These are phyloP conservation scores for Samsoniella hepiali DNA, from an alignment of 2,329 filamentous ascomycete genomes.

Conservation along the genomic window DNA sequence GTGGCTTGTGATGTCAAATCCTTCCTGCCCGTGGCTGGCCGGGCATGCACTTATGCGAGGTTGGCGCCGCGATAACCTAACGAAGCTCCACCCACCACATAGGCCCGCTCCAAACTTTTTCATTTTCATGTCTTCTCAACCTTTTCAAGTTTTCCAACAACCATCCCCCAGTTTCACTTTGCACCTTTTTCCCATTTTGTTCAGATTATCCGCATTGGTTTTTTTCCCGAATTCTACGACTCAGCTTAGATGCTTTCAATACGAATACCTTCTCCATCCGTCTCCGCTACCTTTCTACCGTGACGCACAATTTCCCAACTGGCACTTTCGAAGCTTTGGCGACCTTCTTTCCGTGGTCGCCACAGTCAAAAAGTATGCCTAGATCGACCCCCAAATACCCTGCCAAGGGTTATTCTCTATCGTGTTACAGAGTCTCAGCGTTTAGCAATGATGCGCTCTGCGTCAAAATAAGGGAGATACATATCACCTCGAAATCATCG, in stretches of 20 bases:
- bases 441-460: constrained; percentile 73
- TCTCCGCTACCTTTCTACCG: background rate
- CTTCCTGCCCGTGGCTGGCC: background rate
- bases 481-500: constrained; percentile 30
- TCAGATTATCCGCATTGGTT: background rate
- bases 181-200: background rate
- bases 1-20: background rate
- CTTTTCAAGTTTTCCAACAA: background rate
- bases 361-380: constrained; percentile 84
- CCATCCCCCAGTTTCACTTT: background rate
- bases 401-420: constrained; percentile 88
- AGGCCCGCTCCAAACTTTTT: background rate
- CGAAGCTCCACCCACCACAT: background rate
- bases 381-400: constrained; percentile 70
- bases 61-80: constrained; percentile 11
- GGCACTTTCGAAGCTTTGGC: constrained; percentile 94
- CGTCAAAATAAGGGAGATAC: constrained; percentile 81
- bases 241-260: constrained; percentile 9
- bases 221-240: background rate
- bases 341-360: constrained; percentile 66
- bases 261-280: background rate
- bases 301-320: constrained; percentile 19
- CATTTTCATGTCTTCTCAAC: background rate
- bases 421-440: constrained; percentile 86
- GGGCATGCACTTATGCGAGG: constrained; percentile 17